These are phyloP conservation scores for Alternaria angustiovoidea DNA, from an alignment of 2,329 filamentous ascomycete species.

Conservation along the genomic window DNA sequence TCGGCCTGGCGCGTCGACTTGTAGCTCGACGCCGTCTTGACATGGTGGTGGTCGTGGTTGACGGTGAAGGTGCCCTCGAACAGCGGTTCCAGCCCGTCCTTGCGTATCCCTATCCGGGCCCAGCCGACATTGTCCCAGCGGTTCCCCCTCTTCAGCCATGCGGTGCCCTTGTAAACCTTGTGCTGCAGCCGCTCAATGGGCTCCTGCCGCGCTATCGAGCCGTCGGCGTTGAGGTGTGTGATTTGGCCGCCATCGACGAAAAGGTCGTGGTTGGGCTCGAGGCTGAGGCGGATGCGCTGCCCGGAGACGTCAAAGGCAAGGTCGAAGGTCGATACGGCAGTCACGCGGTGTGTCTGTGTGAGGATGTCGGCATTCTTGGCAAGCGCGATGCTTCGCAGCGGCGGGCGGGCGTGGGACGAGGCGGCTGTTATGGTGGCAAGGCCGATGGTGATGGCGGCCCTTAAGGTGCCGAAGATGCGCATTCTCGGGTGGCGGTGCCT, in stretches of 20 bases:
- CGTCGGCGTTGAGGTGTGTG: slow-evolving; percentile 75
- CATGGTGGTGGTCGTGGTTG: slow-evolving; percentile 82
- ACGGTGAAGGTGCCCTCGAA: slow-evolving; percentile 92
- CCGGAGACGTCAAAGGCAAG: slow-evolving; percentile 77
- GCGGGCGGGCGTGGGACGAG: slow-evolving; percentile 65
- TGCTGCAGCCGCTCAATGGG: slow-evolving; percentile 75
- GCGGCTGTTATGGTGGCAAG: slow-evolving; percentile 37
- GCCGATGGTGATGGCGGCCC: slow-evolving; percentile 30
- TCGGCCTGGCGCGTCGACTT: slow-evolving; percentile 70
- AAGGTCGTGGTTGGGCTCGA: slow-evolving; percentile 93
- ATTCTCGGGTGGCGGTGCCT: slow-evolving; percentile 36
- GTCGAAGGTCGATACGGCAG: slow-evolving; percentile 84
- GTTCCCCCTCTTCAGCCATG: slow-evolving; percentile 77
- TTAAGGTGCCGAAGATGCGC: slow-evolving; percentile 37
- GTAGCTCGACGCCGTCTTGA: slow-evolving; percentile 80
- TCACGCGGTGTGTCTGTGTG: slow-evolving; percentile 78
- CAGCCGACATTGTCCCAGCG: slow-evolving; percentile 87
- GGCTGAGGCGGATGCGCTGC: slow-evolving; percentile 74
- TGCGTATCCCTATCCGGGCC: slow-evolving; percentile 80
- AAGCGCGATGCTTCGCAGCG: slow-evolving; percentile 75
- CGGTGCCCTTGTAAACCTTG: slow-evolving; percentile 82
- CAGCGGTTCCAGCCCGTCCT: slow-evolving; percentile 78
- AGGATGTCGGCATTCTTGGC: slow-evolving; percentile 80
- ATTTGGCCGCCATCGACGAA: slow-evolving; percentile 78
- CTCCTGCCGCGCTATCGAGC: slow-evolving; percentile 71